Base-by-base conservation (phyloP, 805 yeast genomes). In the Myxozyma neotropica region DNA sequence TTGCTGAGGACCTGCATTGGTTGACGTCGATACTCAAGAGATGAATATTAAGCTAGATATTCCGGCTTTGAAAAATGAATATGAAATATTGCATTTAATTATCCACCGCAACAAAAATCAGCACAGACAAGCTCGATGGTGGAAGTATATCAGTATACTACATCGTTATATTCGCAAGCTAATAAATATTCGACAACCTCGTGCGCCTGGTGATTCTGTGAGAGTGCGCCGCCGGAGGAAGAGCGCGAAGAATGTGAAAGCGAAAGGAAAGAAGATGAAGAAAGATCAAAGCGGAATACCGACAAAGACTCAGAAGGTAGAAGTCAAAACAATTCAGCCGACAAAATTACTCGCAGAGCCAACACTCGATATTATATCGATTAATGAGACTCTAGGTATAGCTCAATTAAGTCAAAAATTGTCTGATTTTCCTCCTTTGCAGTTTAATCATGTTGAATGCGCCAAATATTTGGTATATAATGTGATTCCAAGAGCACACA, bases 101-200 rank as follows among this genome's bases (percentile, higher is more conserved):
- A 83, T 86, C 69, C 89, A 86, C 67, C 77, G 96, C 63, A 87
- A 85, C 72, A 77, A 79, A 53, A 89, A 89, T 71, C 97, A 91
- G 71, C 96, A 89, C 69, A 75, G 85, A 2, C 80, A 79, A 6
- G 80, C 89, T 31, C 68, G 70, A 7, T 91, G 97, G 96, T 91
- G 96, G 93, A 80, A 76, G 60, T 79, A 82, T 59, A 74, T 91
- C 42, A 80, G 83, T 61, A 79, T 85, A 8, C 68, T 89, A 27
- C 88, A 87, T 66, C 78, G 96, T 10, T 43, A 48, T 21, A n/a
- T 54, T 15, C 38, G 47, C 33, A 40, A 51, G 19, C 23, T 62
- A 7, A 27, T 62, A 17, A 27, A 6, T 23, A 19, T 38, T 12
- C 33, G 40, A 2, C 48, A 50, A 19, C n/a, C n/a, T n/a, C n/a